These are phyloP conservation scores for Oidiodendron maius DNA, from an alignment of 495 filamentous ascomycete species.

Conservation along the genomic window DNA sequence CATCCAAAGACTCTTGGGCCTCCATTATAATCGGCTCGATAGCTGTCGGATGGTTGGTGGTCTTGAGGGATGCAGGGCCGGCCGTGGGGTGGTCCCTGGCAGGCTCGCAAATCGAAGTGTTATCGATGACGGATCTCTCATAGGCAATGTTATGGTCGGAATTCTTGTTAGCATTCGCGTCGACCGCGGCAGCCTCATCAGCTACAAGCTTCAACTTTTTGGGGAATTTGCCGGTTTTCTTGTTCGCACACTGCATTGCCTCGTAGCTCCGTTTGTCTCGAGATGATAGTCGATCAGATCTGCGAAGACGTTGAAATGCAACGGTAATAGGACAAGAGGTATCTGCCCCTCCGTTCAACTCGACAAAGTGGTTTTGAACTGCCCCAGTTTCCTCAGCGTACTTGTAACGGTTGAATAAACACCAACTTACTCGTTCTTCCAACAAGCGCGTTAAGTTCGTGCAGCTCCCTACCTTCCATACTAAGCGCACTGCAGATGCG, in stretches of 20 bases:
- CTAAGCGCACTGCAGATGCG: too few species aligned
- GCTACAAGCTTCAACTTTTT: slow-evolving; percentile 5
- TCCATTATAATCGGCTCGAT: not conserved
- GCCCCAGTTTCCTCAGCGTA: too few species aligned
- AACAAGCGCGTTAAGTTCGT: too few species aligned
- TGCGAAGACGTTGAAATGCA: slow-evolving; percentile 5
- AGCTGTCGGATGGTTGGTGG: not conserved
- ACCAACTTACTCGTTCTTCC: too few species aligned
- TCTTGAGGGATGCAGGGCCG: not conserved
- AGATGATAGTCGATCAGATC: slow-evolving; percentile 7
- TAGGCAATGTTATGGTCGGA: not conserved
- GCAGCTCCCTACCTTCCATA: too few species aligned
- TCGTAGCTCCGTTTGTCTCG: not conserved
- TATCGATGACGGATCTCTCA: not conserved
- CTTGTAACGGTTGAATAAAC: too few species aligned
- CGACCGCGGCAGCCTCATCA: not conserved
- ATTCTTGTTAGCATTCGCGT: not conserved
- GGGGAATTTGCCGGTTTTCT: not conserved
- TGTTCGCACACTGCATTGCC: slow-evolving; percentile 2
- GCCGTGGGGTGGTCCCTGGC: not conserved
- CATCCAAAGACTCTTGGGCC: not conserved
- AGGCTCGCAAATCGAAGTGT: not conserved
- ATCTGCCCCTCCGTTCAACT: not conserved
- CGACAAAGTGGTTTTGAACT: not conserved
- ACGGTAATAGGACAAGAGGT: not conserved